Evolutionary conservation across 2,329 filamentous ascomycete species (phyloP).

Genomic region (Alternaria dauci): DNA sequence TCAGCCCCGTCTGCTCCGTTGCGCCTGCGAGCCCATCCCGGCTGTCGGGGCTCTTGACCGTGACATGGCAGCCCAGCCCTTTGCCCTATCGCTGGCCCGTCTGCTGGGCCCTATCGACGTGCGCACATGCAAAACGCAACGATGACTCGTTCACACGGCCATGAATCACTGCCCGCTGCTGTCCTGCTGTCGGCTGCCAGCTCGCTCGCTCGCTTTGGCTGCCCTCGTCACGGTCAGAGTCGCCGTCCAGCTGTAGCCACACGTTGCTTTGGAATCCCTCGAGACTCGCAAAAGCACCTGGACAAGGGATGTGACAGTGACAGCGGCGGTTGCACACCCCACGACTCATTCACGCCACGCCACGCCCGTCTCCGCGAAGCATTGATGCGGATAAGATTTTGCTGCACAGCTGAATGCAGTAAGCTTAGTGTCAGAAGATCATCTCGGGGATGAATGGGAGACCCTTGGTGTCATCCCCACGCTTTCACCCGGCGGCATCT

Average conservation of each 20-base stretch:
- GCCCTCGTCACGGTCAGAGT: conserved; percentile 10
- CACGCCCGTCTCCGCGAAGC: conserved; percentile 30
- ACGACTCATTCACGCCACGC: conserved; percentile 22
- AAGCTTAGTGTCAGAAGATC: conserved; percentile 36
- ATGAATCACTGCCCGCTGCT: conserved; percentile 16
- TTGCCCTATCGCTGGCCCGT: conserved; percentile 29
- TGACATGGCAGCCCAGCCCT: conserved; percentile 21
- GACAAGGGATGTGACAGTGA: conserved; percentile 24
- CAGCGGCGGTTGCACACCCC: conserved; percentile 19
- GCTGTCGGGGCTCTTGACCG: conserved; percentile 37
- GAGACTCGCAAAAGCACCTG: conserved; percentile 16
- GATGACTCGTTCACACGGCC: conserved; percentile 40
- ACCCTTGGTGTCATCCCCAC: conserved; percentile 27
- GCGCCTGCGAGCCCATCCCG: conserved; percentile 34
- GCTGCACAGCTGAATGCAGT: conserved; percentile 20
- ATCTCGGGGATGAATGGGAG: conserved; percentile 33
- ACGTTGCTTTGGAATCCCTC: conserved; percentile 2
- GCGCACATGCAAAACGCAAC: conserved; percentile 24
- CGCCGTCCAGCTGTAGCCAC: conserved; percentile 14
- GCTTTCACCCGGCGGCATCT: conserved; percentile 30
- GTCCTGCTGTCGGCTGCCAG: no score
- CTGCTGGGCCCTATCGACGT: conserved; percentile 9
- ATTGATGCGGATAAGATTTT: conserved; percentile 27
- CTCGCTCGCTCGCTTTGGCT: background rate
- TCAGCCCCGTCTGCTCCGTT: conserved; percentile 33